phyloP scores from a whole-genome alignment of 2,329 filamentous ascomycete genomes.

The Podosphaera aphanis region DNA sequence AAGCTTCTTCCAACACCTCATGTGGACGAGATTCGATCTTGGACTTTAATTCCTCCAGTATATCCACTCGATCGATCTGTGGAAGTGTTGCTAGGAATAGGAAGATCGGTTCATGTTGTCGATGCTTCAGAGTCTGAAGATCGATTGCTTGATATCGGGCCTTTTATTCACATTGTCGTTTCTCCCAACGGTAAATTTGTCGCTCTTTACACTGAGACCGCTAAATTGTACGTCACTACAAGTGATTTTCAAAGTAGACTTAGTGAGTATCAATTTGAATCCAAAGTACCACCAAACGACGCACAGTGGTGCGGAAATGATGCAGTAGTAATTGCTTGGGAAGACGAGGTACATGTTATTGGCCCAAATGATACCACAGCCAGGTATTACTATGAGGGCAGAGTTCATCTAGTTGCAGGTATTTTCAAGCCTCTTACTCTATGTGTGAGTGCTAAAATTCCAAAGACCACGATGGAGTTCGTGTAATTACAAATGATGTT shows the following conservation, averaged over 20 bases:
- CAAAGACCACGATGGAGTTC: slow-evolving; percentile 55
- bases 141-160: slow-evolving; percentile 70
- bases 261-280: slow-evolving; percentile 76
- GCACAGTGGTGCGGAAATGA: slow-evolving; percentile 95
- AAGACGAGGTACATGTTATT: slow-evolving; percentile 87
- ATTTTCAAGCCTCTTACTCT: slow-evolving; percentile 8
- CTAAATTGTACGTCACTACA: slow-evolving; percentile 76
- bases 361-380: slow-evolving; percentile 57
- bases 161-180: slow-evolving; percentile 73
- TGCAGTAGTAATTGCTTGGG: slow-evolving; percentile 82
- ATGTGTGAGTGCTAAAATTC: slow-evolving; percentile 3
- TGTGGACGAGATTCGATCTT: slow-evolving; percentile 59
- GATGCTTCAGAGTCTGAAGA: slow-evolving; percentile 84
- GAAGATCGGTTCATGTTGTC: slow-evolving; percentile 61
- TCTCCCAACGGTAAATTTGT: slow-evolving; percentile 79
- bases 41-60: slow-evolving; percentile 69
- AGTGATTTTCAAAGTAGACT: slow-evolving; percentile 85
- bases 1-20: slow-evolving; percentile 57
- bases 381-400: slow-evolving; percentile 72
- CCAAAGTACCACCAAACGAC: slow-evolving; percentile 63
- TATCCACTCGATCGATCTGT: slow-evolving; percentile 82
- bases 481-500: slow-evolving; percentile 74
- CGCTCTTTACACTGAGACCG: slow-evolving; percentile 65
- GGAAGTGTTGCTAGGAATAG: slow-evolving; percentile 71
- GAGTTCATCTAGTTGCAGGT: slow-evolving; percentile 73